phyloP scores from a whole-genome alignment of 805 yeast species.

The Ogataea angusta region DNA sequence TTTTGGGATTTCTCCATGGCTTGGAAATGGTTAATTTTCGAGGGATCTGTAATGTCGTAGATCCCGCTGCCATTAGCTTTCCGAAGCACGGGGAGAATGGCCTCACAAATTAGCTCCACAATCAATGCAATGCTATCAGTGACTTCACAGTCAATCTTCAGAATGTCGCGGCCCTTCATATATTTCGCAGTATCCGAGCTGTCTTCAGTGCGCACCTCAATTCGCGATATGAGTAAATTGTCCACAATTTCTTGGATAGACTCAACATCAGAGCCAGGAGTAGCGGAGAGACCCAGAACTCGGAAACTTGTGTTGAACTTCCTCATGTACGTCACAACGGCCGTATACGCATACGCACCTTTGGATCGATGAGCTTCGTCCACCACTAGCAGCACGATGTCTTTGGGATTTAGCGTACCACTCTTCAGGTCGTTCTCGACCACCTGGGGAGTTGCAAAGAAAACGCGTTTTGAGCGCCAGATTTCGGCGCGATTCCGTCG shows the following conservation, averaged over 20 bases:
- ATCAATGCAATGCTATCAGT: constrained; percentile 55
- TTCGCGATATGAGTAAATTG: constrained; percentile 66
- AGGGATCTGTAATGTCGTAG: constrained; percentile 64
- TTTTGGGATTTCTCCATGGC: constrained; percentile 68
- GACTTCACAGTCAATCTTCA: constrained; percentile 52
- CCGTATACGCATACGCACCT: constrained; percentile 85
- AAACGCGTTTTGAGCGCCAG: constrained; percentile 77
- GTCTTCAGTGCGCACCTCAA: constrained; percentile 83
- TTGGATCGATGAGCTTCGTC: constrained; percentile 97
- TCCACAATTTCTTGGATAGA: constrained; percentile 83
- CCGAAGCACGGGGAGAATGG: constrained; percentile 62
- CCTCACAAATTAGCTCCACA: constrained; percentile 53
- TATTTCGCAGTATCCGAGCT: constrained; percentile 78
- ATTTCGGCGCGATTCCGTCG: constrained; percentile 60
- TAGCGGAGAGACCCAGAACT: constrained; percentile 86
- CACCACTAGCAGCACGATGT: constrained; percentile 70
- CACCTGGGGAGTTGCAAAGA: constrained; percentile 95
- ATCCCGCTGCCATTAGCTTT: constrained; percentile 63
- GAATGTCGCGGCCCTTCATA: constrained; percentile 65
- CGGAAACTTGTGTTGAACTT: constrained; percentile 67
- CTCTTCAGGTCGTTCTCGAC: constrained; percentile 82
- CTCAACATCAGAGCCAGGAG: constrained; percentile 87
- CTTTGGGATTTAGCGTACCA: constrained; percentile 74
- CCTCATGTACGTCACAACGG: constrained; percentile 66
- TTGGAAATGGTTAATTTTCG: constrained; percentile 62